Percentiles rank a stretch among this genome's conserved stretches.
Evolutionary conservation across 495 filamentous ascomycete species (phyloP).

Genomic region (Cryomyces antarcticus): DNA sequence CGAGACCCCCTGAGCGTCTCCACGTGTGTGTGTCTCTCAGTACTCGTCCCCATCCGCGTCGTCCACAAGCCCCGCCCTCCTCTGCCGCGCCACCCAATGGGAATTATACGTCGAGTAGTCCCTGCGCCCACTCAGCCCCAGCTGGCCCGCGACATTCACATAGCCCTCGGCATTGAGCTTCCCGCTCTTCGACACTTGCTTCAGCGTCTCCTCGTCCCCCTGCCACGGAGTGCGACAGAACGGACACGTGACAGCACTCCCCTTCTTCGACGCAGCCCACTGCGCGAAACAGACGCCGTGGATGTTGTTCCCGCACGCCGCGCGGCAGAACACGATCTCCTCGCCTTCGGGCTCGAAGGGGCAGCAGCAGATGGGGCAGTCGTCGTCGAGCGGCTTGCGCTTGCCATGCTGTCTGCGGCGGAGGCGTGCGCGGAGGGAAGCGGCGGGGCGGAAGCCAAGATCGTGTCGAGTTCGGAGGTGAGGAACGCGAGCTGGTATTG

Average conservation of each 20-base stretch:
- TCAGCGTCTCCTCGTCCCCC: slow-evolving; percentile 26
- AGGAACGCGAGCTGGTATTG: slow-evolving; percentile 61
- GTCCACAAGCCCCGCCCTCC: no score
- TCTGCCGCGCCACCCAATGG: slow-evolving; percentile 1
- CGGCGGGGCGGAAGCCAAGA: slow-evolving; percentile 34
- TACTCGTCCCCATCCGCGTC: no score
- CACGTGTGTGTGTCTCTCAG: no score
- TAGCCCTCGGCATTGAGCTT: slow-evolving; percentile 9
- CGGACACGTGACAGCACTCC: slow-evolving; percentile 39
- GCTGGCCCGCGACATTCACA: slow-evolving; percentile 12
- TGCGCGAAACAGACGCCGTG: slow-evolving; percentile 52
- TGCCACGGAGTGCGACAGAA: slow-evolving; percentile 48
- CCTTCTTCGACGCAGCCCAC: slow-evolving; percentile 39
- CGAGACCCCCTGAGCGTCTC: no score
- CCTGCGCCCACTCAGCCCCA: slow-evolving; percentile 6
- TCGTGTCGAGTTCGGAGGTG: slow-evolving; percentile 38
- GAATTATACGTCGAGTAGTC: slow-evolving; percentile 12
- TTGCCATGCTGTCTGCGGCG: slow-evolving; percentile 20
- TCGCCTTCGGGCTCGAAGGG: slow-evolving; percentile 38
- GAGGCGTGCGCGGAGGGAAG: slow-evolving; percentile 15
- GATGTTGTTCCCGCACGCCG: slow-evolving; percentile 59
- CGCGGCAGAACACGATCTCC: slow-evolving; percentile 47
- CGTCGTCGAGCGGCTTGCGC: slow-evolving; percentile 45
- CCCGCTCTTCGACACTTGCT: slow-evolving; percentile 13
- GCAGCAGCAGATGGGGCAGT: slow-evolving; percentile 65